These are phyloP conservation scores for Pichia rugopelliculosa DNA, from an alignment of 805 yeast genomes.

Conservation along the genomic window DNA sequence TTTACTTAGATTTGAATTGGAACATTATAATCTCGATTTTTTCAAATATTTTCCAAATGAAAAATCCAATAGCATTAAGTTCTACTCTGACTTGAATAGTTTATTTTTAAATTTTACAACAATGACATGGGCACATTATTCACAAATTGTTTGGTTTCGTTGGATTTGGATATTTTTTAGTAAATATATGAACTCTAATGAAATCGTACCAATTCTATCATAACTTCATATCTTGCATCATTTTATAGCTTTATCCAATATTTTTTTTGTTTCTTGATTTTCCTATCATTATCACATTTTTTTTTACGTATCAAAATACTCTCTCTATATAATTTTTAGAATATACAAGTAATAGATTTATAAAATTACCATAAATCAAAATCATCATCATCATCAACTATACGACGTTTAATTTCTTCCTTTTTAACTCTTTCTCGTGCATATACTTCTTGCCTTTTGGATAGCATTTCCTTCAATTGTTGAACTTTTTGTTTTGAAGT, in stretches of 20 bases:
- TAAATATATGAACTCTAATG: constrained; percentile 72
- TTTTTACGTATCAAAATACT: not conserved
- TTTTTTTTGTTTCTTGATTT: not conserved
- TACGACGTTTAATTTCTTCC: constrained; percentile 11
- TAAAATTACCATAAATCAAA: constrained; percentile 22
- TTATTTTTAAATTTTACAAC: constrained; percentile 47
- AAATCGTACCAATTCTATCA: constrained; percentile 33
- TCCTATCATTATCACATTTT: not conserved
- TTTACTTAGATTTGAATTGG: not conserved
- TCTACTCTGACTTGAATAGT: constrained; percentile 34
- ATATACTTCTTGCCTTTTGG: constrained; percentile 15
- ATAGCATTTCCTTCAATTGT: constrained; percentile 13
- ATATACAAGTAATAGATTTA: not conserved
- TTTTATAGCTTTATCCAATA: not conserved
- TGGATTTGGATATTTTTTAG: constrained; percentile 79
- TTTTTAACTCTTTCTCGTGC: constrained; percentile 10
- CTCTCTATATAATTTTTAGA: not conserved
- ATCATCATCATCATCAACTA: constrained; percentile 27
- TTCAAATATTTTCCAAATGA: not conserved
- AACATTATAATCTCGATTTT: not conserved
- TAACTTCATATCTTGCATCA: not conserved
- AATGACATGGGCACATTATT: constrained; percentile 73
- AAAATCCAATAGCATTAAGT: constrained; percentile 26
- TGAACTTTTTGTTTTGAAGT: constrained; percentile 2
- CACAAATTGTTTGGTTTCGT: constrained; percentile 95